Evolutionary conservation across 345 rosid genomes (phyloP), one percentile per base, ranked within the genome.

Genomic region (Corchorus olitorius): DNA sequence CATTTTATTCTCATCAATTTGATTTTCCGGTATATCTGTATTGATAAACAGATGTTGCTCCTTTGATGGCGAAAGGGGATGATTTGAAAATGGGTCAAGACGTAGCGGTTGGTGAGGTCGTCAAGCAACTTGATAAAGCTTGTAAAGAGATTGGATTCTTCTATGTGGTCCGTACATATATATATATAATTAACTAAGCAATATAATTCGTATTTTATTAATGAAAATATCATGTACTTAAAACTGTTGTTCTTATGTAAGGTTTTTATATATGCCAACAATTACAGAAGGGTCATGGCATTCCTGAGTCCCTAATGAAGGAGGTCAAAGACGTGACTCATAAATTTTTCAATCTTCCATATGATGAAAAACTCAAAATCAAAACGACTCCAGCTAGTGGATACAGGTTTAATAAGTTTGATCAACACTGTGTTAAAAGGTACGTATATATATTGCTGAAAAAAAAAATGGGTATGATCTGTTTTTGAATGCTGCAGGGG

Each of bases 101-200:
- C 76, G 79, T 83, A 6, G 85, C 84, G 14, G 97, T 91, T 1
- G 64, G 71, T 22, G 75, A 82, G 19, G 97, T 92, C 80, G 91
- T 94, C 66, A 74, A 74, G 59, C 76, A 88, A 79, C 81, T 94
- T 68, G 90, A 91, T 77, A 87, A 61, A 74, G 98, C 94, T 77
- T 94, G 98, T 75, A 79, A 89, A 46, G 92, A 91, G 52, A 92
- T 94, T 27, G 97, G 98, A 6, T 94, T 94, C 84, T 94, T 94
- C 88, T 88, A 94, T 70, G 97, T 91, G 92, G 97, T 94, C 88
- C 27, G 27, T 27, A 27, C 27, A 27, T 27, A 27, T 27, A 27
- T 27, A 27, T 27, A 27, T 27, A 27, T 27, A 27, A 27, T 27
- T 1, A 27, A 27, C 1, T 27, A 27, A 27, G 27, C 27, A 27